These are phyloP conservation scores for Termitomyces sp. DNA, from an alignment of 768 basidiomycete genomes.

Conservation along the genomic window DNA sequence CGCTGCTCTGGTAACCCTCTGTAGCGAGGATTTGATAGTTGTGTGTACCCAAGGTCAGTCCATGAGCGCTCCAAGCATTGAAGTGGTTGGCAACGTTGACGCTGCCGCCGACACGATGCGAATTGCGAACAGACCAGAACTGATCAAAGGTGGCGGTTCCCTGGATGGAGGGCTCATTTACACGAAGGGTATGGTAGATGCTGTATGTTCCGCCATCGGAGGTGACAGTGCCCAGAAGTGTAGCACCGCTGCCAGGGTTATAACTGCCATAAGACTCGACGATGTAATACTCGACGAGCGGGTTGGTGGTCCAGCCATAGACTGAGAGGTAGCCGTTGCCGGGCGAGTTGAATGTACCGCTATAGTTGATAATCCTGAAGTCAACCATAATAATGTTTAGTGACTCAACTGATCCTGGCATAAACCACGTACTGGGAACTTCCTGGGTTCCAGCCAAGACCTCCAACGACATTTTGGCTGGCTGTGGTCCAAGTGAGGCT, in stretches of 20 bases:
- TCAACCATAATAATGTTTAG: neutral
- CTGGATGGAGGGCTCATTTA: slow-evolving; percentile 35
- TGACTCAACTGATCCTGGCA: neutral
- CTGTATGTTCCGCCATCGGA: slow-evolving; percentile 38
- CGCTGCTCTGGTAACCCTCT: slow-evolving; percentile 38
- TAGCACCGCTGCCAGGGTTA: slow-evolving; percentile 28
- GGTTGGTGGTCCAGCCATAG: slow-evolving; percentile 41
- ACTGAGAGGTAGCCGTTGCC: slow-evolving; percentile 39
- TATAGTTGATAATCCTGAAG: slow-evolving; percentile 30
- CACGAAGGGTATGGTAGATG: slow-evolving; percentile 30
- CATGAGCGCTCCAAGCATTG: slow-evolving; percentile 32
- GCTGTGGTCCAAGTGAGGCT: slow-evolving; percentile 24
- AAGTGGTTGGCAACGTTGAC: slow-evolving; percentile 35
- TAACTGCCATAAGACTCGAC: slow-evolving; percentile 34
- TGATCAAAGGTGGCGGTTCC: slow-evolving; percentile 40
- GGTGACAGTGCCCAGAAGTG: slow-evolving; percentile 30
- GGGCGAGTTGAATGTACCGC: slow-evolving; percentile 27
- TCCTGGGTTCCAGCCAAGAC: slow-evolving; percentile 34
- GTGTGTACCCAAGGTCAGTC: slow-evolving; percentile 33
- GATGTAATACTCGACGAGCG: slow-evolving; percentile 44
- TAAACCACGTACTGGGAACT: slow-evolving; percentile 17
- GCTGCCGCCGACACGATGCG: slow-evolving; percentile 27
- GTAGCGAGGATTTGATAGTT: slow-evolving; percentile 44
- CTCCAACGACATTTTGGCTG: slow-evolving; percentile 31
- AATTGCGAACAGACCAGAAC: slow-evolving; percentile 38